These are phyloP conservation scores for Apiosordaria backusii DNA, from an alignment of 495 filamentous ascomycete species.

Conservation along the genomic window DNA sequence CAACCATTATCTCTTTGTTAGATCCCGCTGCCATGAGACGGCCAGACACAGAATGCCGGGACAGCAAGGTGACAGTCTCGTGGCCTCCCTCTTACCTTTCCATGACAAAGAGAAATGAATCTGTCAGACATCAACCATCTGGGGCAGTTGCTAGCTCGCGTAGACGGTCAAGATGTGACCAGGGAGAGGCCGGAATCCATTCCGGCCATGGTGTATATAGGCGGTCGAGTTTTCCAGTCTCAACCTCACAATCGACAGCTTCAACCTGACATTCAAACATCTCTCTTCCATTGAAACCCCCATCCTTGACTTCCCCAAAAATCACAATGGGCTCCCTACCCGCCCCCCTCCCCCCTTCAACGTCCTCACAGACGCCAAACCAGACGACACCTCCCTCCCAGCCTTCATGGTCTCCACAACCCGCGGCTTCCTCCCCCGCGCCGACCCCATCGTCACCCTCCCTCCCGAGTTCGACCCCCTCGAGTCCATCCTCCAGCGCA, in stretches of 20 bases:
- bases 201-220: constrained; percentile 47
- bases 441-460: constrained; percentile 56
- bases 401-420: constrained; percentile 86
- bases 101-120: constrained; percentile 17
- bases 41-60: background rate
- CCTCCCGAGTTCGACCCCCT: constrained; percentile 68
- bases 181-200: constrained; percentile 58
- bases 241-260: constrained; percentile 4
- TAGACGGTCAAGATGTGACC: constrained; percentile 36
- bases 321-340: constrained; percentile 37
- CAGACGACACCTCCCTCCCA: constrained; percentile 52
- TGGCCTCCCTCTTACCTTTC: background rate
- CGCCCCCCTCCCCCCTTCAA: constrained; percentile 31
- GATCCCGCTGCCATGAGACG: background rate
- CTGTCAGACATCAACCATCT: background rate
- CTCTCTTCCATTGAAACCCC: constrained; percentile 1
- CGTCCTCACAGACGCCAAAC: constrained; percentile 39
- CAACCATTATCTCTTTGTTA: background rate
- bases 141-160: constrained; percentile 18
- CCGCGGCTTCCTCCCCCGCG: constrained; percentile 71
- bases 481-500: constrained; percentile 63
- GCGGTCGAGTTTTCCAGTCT: constrained; percentile 3
- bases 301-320: background rate
- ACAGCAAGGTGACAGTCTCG: background rate
- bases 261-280: constrained; percentile 1